Conservation (phyloP, 1,284 basidiomycete species). For the Naganishia cerealis region DNA sequence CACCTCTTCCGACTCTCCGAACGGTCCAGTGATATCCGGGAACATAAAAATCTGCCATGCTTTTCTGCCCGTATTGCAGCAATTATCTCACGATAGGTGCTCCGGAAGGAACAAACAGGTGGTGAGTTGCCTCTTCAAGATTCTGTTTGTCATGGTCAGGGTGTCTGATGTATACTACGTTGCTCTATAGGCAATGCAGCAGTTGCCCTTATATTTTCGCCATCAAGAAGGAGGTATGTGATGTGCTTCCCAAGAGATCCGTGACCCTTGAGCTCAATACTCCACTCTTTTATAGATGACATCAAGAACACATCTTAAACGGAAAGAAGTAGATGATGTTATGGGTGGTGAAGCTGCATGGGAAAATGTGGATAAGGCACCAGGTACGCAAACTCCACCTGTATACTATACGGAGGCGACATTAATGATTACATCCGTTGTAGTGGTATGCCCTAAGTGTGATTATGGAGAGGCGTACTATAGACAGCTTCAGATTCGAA, state of each 20-base stretch:
- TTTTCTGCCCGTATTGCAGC: slow-evolving; percentile 93
- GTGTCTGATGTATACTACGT: neutral
- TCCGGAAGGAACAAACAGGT: slow-evolving; percentile 49
- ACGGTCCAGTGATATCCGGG: too few relatives aligned
- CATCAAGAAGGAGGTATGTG: slow-evolving; percentile 69
- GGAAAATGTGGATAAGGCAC: slow-evolving; percentile 89
- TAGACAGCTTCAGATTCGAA: slow-evolving; percentile 89
- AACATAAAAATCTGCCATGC: slow-evolving; percentile 58
- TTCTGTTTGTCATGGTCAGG: neutral
- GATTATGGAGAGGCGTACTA: slow-evolving; percentile 87
- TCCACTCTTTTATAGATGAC: slow-evolving; percentile 66
- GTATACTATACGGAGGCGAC: neutral
- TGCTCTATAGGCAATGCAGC: slow-evolving; percentile 33
- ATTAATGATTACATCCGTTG: neutral
- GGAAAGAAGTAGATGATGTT: slow-evolving; percentile 89
- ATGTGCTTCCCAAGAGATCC: neutral
- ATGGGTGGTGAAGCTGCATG: slow-evolving; percentile 89
- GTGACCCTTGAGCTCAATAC: neutral
- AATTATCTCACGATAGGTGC: slow-evolving; percentile 77
- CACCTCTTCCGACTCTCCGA: too few relatives aligned
- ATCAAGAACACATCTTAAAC: slow-evolving; percentile 73
- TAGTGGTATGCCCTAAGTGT: slow-evolving; percentile 85
- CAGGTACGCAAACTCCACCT: slow-evolving; percentile 58
- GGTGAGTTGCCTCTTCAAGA: slow-evolving; percentile 40
- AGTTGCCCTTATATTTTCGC: slow-evolving; percentile 90